phyloP scores from a whole-genome alignment of 1,139 yeast genomes.

The Candida sojae region DNA sequence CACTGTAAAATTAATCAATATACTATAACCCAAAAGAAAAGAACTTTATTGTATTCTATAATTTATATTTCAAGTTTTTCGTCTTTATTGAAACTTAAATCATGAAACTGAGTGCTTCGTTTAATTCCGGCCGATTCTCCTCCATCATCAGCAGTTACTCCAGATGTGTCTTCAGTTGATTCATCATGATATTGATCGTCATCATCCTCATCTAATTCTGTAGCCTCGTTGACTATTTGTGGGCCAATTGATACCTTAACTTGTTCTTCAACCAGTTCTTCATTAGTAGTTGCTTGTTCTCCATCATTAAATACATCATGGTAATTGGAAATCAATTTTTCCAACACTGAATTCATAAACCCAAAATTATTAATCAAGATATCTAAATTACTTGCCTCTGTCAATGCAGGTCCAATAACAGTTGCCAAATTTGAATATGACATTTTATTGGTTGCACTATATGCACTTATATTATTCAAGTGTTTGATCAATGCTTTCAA shows the following conservation, averaged over 20 bases:
- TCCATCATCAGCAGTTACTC: constrained; percentile 1
- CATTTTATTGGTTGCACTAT: constrained; percentile 71
- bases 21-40: neutral
- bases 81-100: neutral
- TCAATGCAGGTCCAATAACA: constrained; percentile 64
- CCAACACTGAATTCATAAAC: constrained; percentile 55
- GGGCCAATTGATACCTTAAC: no score
- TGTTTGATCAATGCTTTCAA: constrained; percentile 70
- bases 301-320: constrained; percentile 31
- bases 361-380: constrained; percentile 55
- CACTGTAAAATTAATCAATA: neutral
- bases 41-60: neutral
- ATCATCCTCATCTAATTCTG: neutral
- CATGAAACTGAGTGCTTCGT: neutral
- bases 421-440: constrained; percentile 80
- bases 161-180: constrained; percentile 1
- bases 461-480: constrained; percentile 59
- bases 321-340: constrained; percentile 48
- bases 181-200: neutral
- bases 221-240: neutral
- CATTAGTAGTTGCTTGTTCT: neutral
- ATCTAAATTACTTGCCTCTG: constrained; percentile 57
- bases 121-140: neutral
- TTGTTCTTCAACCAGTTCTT: neutral
- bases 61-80: neutral